Base-by-base conservation (phyloP, 805 yeast species). In the Metschnikowia borealis region DNA sequence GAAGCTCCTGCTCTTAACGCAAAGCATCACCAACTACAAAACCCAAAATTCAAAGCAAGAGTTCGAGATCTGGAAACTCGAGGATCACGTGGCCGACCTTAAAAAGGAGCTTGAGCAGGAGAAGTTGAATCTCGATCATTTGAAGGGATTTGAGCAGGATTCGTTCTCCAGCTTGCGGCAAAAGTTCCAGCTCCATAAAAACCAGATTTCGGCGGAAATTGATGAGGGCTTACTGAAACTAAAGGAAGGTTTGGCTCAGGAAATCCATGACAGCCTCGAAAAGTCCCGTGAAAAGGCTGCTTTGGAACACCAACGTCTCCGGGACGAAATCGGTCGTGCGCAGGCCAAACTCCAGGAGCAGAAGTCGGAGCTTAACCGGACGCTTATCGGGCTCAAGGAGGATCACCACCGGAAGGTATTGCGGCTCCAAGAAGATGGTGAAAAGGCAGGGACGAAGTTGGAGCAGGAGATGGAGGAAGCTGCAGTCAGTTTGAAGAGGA, bases 31-130 rank as follows among this genome's bases (percentile, higher is more conserved):
- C 56, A 64, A 69, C 1, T 41, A 65, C 7, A 68, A 69, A 49
- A 74, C 78, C 0, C 69, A 70, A 47, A 67, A 65, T 33, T 71
- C 70, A 7, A 65, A 66, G 21, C 59, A 66, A 31, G 78, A 73
- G 41, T 54, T 73, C 23, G 70, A 70, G 31, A 67, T 62, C 45
- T 66, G 53, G 55, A 69, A 58, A 50, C 59, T 63, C 57, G 61
- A 63, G 54, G 73, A 67, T 44, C 69, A 67, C 17, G 55, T 73
- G 21, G 65, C 65, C 14, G 69, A 69, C 26, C 62, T 70, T 46
- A 74, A 74, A 15, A 69, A 70, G 34, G 68, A 72, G 23, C 56
- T 69, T 17, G 69, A 67, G 35, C 62, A 67, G 17, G 44, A 70
- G 26, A 66, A 65, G 20, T 66, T 68, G 38, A 68, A 73, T 49